Percentiles rank a stretch among this genome's conserved stretches.
Evolutionary conservation across 345 rosid species (phyloP).

Genomic region (Garcia nutans): DNA sequence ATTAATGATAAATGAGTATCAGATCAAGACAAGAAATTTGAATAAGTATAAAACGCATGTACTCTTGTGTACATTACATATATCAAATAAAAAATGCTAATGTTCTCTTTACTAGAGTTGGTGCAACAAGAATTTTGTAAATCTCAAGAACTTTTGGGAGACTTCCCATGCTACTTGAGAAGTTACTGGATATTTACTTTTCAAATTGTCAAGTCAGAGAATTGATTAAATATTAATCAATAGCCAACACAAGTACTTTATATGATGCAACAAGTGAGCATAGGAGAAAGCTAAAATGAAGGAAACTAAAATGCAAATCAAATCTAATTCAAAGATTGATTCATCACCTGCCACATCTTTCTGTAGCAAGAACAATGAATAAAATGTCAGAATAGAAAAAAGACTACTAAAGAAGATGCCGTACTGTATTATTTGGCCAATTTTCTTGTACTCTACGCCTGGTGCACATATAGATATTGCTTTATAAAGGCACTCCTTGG

Average conservation of each 20-base stretch:
- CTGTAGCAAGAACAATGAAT: neutral
- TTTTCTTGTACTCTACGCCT: conserved; percentile 71
- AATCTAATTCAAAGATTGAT: neutral
- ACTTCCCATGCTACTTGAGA: neutral
- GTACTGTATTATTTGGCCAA: conserved; percentile 89
- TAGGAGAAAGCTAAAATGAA: neutral
- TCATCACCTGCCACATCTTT: neutral
- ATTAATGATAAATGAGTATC: conserved; percentile 21
- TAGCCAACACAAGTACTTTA: neutral
- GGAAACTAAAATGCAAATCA: neutral
- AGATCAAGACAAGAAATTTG: neutral
- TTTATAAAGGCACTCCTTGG: conserved; percentile 73
- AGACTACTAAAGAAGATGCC: conserved; percentile 23
- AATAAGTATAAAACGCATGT: neutral
- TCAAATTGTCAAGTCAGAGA: conserved; percentile 1
- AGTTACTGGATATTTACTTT: neutral
- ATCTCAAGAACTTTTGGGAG: neutral
- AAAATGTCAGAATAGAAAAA: conserved; percentile 1
- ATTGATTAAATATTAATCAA: neutral
- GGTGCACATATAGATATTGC: conserved; percentile 88
- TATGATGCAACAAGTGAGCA: neutral
- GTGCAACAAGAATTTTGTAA: neutral
- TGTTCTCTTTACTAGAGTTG: neutral
- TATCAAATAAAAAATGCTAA: neutral
- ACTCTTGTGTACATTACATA: neutral